These are phyloP conservation scores for Verticillium isaacii DNA, from an alignment of 2,329 filamentous ascomycete genomes.

Conservation along the genomic window DNA sequence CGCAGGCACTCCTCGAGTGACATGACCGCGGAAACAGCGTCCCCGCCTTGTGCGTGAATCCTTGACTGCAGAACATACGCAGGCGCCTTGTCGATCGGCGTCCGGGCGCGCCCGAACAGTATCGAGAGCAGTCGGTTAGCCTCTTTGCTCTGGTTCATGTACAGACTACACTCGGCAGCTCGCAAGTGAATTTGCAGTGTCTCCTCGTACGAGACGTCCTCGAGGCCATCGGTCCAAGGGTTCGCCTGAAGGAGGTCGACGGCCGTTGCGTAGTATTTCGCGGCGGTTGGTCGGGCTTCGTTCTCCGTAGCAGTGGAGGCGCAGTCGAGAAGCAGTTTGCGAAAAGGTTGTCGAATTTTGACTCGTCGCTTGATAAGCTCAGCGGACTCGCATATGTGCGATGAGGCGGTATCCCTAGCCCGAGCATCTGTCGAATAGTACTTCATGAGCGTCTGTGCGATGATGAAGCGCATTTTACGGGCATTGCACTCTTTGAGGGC, in stretches of 20 bases:
- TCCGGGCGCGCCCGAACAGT: conserved; percentile 66
- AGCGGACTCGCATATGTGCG: conserved; percentile 75
- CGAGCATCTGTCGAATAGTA: conserved; percentile 57
- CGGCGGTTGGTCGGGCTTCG: conserved; percentile 74
- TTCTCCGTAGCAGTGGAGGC: conserved; percentile 76
- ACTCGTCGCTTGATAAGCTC: conserved; percentile 68
- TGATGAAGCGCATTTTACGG: conserved; percentile 84
- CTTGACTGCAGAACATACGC: conserved; percentile 80
- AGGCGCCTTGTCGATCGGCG: conserved; percentile 73
- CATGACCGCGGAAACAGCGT: conserved; percentile 63
- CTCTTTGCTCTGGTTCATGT: conserved; percentile 65
- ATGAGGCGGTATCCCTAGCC: conserved; percentile 67
- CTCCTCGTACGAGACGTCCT: conserved; percentile 81
- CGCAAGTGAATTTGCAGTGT: conserved; percentile 75
- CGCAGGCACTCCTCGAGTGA: conserved; percentile 66
- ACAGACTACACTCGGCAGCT: conserved; percentile 77
- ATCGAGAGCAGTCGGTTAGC: conserved; percentile 64
- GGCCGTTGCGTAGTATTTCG: conserved; percentile 76
- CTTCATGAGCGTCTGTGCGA: conserved; percentile 75
- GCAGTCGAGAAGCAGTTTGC: conserved; percentile 73
- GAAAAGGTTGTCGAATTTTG: conserved; percentile 57
- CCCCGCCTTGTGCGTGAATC: conserved; percentile 69
- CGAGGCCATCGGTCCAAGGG: conserved; percentile 65
- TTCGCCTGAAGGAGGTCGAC: conserved; percentile 73
- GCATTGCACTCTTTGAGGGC: conserved; percentile 65